These are phyloP conservation scores for Lodderomyces beijingensis DNA, from an alignment of 1,139 yeast species.

Conservation along the genomic window DNA sequence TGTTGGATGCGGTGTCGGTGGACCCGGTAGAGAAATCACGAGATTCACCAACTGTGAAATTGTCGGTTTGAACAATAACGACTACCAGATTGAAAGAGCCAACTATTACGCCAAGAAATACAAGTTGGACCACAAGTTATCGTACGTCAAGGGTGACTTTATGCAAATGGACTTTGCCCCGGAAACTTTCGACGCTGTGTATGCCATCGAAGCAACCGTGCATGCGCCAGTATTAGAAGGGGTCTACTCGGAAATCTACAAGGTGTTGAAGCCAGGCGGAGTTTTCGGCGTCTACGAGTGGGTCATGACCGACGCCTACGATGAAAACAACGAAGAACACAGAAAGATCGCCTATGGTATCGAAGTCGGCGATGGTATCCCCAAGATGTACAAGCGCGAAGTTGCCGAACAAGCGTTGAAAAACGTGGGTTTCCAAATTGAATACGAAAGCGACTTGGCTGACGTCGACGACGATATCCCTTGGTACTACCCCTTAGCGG, in stretches of 20 bases:
- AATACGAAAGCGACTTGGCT: constrained; percentile 77
- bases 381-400: constrained; percentile 84
- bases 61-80: constrained; percentile 94
- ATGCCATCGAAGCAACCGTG: constrained; percentile 97
- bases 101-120: constrained; percentile 68
- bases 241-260: constrained; percentile 91
- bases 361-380: constrained; percentile 98
- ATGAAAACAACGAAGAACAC: constrained; percentile 82
- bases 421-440: constrained; percentile 83
- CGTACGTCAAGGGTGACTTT: constrained; percentile 94
- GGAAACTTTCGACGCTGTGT: constrained; percentile 89
- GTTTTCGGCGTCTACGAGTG: constrained; percentile 97
- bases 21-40: constrained; percentile 95
- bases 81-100: constrained; percentile 94
- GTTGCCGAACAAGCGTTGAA: constrained; percentile 87
- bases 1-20: constrained; percentile 99
- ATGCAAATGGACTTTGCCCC: constrained; percentile 98
- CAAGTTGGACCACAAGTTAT: constrained; percentile 66
- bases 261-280: constrained; percentile 97
- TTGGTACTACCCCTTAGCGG: constrained; percentile 96
- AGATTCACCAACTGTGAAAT: constrained; percentile 85
- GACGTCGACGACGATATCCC: constrained; percentile 81
- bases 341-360: constrained; percentile 95
- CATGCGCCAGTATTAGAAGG: constrained; percentile 98
- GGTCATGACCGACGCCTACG: constrained; percentile 96